Evolutionary conservation across 805 yeast genomes (phyloP).

Genomic region (Hanseniaspora jakobsenii): DNA sequence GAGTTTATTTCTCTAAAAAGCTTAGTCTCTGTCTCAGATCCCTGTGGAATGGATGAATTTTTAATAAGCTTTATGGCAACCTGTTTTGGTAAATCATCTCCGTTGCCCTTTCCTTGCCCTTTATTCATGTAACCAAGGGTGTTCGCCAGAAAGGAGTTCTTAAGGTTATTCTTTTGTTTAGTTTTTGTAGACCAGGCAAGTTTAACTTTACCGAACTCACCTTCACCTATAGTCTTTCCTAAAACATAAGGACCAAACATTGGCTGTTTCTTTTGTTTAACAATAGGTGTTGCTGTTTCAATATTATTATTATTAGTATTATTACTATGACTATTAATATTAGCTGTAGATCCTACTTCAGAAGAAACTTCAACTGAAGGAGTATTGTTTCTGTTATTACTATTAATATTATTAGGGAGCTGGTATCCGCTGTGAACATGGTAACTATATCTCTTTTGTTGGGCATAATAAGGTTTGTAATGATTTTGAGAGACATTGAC

Average conservation of each 20-base stretch:
- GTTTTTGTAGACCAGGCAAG: conserved; percentile 91
- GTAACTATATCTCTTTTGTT: conserved; percentile 8
- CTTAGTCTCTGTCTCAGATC: conserved; percentile 75
- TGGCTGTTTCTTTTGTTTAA: conserved; percentile 34
- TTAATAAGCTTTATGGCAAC: conserved; percentile 89
- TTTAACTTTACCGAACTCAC: conserved; percentile 96
- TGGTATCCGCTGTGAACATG: conserved; percentile 3
- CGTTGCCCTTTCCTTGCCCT: background rate
- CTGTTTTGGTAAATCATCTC: conserved; percentile 42
- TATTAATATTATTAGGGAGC: background rate
- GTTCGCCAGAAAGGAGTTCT: conserved; percentile 2
- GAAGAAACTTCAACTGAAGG: too few species aligned
- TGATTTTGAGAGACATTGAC: background rate
- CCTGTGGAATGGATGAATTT: conserved; percentile 76
- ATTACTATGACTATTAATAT: too few species aligned
- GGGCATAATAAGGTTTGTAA: conserved; percentile 12
- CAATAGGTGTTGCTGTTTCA: background rate
- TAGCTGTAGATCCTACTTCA: too few species aligned
- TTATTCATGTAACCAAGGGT: background rate
- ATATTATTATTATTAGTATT: background rate
- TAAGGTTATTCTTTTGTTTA: conserved; percentile 14
- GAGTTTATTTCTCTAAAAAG: conserved; percentile 91
- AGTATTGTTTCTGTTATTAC: background rate
- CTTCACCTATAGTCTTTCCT: conserved; percentile 93
- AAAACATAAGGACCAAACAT: conserved; percentile 82